Evolutionary conservation across 805 yeast species (phyloP).

Genomic region (Schwanniomyces pseudopolymorphus): DNA sequence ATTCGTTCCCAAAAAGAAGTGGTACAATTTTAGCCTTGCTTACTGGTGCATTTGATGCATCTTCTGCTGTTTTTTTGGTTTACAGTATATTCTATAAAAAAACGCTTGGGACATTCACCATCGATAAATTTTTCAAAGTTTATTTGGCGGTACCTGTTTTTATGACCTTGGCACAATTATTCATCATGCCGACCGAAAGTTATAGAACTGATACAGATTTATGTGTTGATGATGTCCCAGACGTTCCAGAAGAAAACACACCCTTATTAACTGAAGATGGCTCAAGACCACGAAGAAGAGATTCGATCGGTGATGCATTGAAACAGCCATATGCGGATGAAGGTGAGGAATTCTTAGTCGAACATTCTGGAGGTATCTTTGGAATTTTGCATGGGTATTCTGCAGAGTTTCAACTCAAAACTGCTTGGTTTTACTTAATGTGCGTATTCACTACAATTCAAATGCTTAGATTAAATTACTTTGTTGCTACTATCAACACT

Average conservation of each 20-base stretch:
- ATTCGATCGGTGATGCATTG: conserved; percentile 57
- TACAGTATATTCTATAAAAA: conserved; percentile 42
- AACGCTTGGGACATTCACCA: conserved; percentile 32
- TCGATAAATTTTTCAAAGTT: conserved; percentile 45
- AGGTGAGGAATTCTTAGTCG: conserved; percentile 39
- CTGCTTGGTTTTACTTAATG: conserved; percentile 54
- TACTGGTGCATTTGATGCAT: conserved; percentile 61
- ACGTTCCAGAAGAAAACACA: conserved; percentile 17
- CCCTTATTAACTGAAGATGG: conserved; percentile 19
- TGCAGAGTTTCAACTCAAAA: conserved; percentile 46
- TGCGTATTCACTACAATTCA: conserved; percentile 52
- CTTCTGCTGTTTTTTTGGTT: conserved; percentile 53
- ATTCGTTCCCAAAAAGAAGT: conserved; percentile 53
- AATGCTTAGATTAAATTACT: conserved; percentile 57
- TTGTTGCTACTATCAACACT: conserved; percentile 58
- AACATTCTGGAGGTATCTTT: conserved; percentile 46
- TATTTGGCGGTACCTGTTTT: conserved; percentile 51
- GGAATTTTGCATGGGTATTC: conserved; percentile 56
- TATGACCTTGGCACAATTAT: conserved; percentile 45
- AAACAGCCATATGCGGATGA: conserved; percentile 54
- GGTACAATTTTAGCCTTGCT: conserved; percentile 53
- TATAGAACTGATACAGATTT: conserved; percentile 40
- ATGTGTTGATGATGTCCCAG: conserved; percentile 22
- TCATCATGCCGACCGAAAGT: conserved; percentile 51
- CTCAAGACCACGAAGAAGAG: conserved; percentile 35